Evolutionary conservation across 2,329 filamentous ascomycete species (phyloP).

Genomic region (Paramyrothecium roridum): DNA sequence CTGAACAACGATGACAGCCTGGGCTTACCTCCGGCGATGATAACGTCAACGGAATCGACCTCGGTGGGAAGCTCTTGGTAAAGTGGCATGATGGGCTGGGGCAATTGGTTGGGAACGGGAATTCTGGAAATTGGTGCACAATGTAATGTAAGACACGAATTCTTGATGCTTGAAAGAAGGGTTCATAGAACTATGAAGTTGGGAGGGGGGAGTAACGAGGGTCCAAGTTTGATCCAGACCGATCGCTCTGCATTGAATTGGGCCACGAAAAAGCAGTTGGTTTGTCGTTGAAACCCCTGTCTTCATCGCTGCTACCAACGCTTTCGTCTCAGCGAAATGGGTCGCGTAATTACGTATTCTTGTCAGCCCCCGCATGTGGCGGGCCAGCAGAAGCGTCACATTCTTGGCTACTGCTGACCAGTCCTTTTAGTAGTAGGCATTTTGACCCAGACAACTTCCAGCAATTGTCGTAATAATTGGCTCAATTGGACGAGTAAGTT

Average conservation of each 20-base stretch:
- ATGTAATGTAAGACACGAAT: background rate
- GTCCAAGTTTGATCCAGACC: background rate
- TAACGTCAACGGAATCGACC: conserved; percentile 12
- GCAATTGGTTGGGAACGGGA: no score
- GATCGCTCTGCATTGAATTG: background rate
- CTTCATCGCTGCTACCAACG: no score
- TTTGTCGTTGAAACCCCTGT: no score
- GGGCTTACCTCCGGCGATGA: conserved; percentile 13
- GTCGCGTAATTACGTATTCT: no score
- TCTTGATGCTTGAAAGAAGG: background rate
- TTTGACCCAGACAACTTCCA: background rate
- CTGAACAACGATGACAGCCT: background rate
- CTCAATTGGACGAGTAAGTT: background rate
- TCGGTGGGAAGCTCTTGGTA: conserved; percentile 4
- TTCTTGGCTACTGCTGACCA: background rate
- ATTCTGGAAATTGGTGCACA: background rate
- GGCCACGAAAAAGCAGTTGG: background rate
- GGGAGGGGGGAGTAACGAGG: background rate
- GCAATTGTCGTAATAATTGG: background rate
- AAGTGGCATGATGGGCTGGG: background rate
- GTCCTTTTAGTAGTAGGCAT: background rate
- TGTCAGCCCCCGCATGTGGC: no score
- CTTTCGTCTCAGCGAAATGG: no score
- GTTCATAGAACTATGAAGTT: background rate
- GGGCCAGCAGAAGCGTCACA: no score